Percentiles rank a stretch among this genome's conserved stretches.
Evolutionary conservation across 2,329 filamentous ascomycete species (phyloP).

Genomic region (Ascosphaera aggregata): DNA sequence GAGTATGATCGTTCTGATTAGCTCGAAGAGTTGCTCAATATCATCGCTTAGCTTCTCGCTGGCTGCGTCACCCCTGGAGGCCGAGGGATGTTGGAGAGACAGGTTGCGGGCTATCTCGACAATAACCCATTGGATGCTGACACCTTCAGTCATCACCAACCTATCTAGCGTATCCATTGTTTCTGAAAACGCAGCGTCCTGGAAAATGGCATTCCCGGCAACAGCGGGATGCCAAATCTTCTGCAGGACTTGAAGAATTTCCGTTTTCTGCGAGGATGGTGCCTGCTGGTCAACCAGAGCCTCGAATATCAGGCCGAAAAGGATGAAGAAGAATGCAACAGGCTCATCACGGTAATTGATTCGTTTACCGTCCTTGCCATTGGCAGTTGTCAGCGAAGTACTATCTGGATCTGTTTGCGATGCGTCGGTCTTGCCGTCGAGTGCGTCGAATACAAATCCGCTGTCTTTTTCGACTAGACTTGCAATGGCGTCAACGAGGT

Average conservation of each 20-base stretch:
- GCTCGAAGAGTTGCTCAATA: constrained; percentile 91
- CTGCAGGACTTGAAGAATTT: constrained; percentile 75
- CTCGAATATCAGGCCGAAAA: constrained; percentile 92
- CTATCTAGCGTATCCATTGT: constrained; percentile 91
- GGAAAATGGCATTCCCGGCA: constrained; percentile 88
- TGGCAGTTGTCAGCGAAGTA: background rate
- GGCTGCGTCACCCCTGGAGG: constrained; percentile 40
- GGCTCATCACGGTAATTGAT: constrained; percentile 98
- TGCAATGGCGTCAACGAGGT: constrained; percentile 89
- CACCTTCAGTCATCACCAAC: constrained; percentile 70
- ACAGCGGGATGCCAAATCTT: constrained; percentile 90
- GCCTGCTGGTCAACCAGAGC: constrained; percentile 59
- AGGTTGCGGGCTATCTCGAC: constrained; percentile 82
- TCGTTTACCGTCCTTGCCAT: constrained; percentile 28
- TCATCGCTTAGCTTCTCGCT: constrained; percentile 78
- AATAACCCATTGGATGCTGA: constrained; percentile 75
- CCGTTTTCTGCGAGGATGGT: constrained; percentile 55
- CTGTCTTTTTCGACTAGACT: constrained; percentile 95
- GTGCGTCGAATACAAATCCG: constrained; percentile 87
- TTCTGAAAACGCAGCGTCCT: constrained; percentile 87
- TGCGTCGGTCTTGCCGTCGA: constrained; percentile 48
- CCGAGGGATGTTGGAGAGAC: constrained; percentile 77
- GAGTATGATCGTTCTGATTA: constrained; percentile 87
- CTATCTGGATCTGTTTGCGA: background rate
- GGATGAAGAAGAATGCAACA: constrained; percentile 94